These are phyloP conservation scores for Xylariaceae sp. DNA, from an alignment of 2,329 filamentous ascomycete genomes.

Conservation along the genomic window DNA sequence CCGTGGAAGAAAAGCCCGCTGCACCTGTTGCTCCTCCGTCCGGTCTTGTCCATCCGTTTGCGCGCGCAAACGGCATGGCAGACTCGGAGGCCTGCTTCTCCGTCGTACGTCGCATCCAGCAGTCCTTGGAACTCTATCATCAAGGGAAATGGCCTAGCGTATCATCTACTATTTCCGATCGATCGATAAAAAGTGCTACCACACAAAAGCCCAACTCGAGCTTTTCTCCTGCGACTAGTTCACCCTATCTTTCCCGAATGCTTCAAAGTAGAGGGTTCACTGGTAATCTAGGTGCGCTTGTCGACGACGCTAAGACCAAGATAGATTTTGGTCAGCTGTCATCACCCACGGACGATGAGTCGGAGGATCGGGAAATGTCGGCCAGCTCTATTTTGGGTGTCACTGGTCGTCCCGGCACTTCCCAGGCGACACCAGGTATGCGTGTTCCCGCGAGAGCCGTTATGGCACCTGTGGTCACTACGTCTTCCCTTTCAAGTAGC, in stretches of 20 bases:
- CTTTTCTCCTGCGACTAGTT: constrained; percentile 54
- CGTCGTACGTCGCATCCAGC: constrained; percentile 47
- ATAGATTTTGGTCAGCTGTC: constrained; percentile 47
- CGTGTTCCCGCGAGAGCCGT: constrained; percentile 57
- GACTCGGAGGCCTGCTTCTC: constrained; percentile 52
- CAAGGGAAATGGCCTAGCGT: constrained; percentile 50
- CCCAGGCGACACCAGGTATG: constrained; percentile 36
- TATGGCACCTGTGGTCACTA: constrained; percentile 47
- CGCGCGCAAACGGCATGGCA: constrained; percentile 51
- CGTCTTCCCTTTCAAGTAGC: constrained; percentile 51
- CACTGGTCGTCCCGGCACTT: constrained; percentile 38
- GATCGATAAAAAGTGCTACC: constrained; percentile 22
- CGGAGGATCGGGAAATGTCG: constrained; percentile 46
- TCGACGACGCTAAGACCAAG: constrained; percentile 56
- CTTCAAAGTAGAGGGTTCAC: constrained; percentile 59
- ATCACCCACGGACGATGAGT: constrained; percentile 50
- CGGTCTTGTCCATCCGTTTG: constrained; percentile 60
- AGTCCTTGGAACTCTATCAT: constrained; percentile 50
- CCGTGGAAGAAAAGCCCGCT: constrained; percentile 40
- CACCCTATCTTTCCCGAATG: constrained; percentile 64
- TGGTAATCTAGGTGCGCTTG: constrained; percentile 55
- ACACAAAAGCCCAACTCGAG: constrained; percentile 30
- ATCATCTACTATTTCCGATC: constrained; percentile 30
- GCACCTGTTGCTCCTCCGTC: constrained; percentile 31
- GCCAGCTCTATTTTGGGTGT: constrained; percentile 39